phyloP scores from a whole-genome alignment of 208 protist species.

The Acanthamoeba royreba region DNA sequence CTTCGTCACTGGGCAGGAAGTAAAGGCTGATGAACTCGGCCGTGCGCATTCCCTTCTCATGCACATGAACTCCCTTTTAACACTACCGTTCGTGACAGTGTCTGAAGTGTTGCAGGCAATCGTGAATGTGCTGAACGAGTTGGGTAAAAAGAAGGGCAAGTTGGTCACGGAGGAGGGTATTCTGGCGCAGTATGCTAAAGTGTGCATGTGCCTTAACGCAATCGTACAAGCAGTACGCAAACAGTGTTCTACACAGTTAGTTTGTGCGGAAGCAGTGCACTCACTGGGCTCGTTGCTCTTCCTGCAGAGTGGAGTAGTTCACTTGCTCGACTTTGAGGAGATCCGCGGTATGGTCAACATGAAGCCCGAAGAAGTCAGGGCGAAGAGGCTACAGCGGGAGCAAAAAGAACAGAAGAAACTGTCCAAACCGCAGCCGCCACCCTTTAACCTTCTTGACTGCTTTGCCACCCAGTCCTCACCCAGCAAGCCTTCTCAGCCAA shows the following conservation, averaged over 20 bases:
- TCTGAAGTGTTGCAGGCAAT: background rate
- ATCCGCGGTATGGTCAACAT: background rate
- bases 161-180: background rate
- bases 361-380: background rate
- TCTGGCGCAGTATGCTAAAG: background rate
- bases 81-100: background rate
- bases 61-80: background rate
- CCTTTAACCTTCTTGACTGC: background rate
- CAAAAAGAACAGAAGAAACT: background rate
- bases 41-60: background rate
- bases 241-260: background rate
- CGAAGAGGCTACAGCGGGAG: background rate
- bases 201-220: background rate
- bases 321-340: background rate
- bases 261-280: background rate
- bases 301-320: background rate
- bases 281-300: background rate
- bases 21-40: background rate
- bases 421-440: background rate
- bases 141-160: slow-evolving; percentile 22
- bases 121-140: background rate
- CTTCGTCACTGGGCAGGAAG: background rate
- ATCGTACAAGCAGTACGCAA: background rate
- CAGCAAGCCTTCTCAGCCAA: too few species aligned
- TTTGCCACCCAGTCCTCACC: too few species aligned